Evolutionary conservation across 2,329 filamentous ascomycete genomes (phyloP).

Genomic region (Epichloe baconii): DNA sequence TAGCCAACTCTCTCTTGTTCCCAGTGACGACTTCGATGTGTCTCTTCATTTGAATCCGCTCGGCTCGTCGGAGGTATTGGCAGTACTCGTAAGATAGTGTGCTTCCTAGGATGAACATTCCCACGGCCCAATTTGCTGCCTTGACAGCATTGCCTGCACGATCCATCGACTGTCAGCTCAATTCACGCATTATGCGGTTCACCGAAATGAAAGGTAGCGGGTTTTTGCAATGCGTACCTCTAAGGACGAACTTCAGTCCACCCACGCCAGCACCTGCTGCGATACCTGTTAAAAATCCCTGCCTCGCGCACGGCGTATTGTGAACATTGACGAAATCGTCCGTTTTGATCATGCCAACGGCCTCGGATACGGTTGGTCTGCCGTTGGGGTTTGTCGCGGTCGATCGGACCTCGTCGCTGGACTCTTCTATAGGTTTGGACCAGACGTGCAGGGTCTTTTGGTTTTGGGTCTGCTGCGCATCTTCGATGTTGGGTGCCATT

Average conservation of each 20-base stretch:
- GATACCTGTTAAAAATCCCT: conserved; percentile 74
- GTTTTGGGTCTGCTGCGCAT: conserved; percentile 12
- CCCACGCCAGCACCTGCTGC: conserved; percentile 65
- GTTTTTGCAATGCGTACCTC: conserved; percentile 39
- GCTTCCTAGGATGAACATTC: conserved; percentile 57
- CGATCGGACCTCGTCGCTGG: conserved; percentile 9
- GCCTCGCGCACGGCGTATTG: conserved; percentile 70
- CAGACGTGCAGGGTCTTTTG: conserved; percentile 24
- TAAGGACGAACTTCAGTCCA: conserved; percentile 57
- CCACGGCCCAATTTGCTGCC: conserved; percentile 77
- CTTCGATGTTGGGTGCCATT: conserved; percentile 21
- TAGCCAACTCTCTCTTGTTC: conserved; percentile 38
- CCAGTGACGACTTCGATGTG: conserved; percentile 53
- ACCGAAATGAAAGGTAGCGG: background rate
- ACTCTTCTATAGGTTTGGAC: conserved; percentile 21
- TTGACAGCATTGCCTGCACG: conserved; percentile 22
- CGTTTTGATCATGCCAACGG: conserved; percentile 51
- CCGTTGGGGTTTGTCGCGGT: conserved; percentile 9
- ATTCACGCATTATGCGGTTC: too few relatives aligned
- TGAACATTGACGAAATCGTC: conserved; percentile 62
- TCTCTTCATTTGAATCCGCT: conserved; percentile 72
- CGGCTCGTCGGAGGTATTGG: conserved; percentile 57
- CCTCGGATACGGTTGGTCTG: conserved; percentile 38
- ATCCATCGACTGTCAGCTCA: background rate
- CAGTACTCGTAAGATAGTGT: conserved; percentile 73